These are phyloP conservation scores for Thecaphora frezii DNA, from an alignment of 1,284 basidiomycete species.

Conservation along the genomic window DNA sequence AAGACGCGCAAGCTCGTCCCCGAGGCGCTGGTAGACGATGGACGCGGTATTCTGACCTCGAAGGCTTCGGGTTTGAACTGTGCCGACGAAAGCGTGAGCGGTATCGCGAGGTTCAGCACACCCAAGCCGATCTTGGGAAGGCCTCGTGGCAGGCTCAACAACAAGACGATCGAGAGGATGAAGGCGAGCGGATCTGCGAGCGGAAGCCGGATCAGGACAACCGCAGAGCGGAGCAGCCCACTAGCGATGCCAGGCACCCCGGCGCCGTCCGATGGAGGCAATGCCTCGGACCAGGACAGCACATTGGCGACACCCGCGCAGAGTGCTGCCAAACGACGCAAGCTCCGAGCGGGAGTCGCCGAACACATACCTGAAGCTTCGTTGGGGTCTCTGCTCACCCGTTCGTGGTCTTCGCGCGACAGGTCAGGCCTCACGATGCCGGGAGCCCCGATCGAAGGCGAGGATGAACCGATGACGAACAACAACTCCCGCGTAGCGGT, in stretches of 20 bases:
- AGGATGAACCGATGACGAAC: too few relatives aligned
- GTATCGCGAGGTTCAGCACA: too few relatives aligned
- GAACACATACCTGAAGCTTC: too few relatives aligned
- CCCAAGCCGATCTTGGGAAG: not conserved
- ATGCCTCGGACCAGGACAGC: not conserved
- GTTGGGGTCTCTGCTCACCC: too few relatives aligned
- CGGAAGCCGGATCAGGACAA: not conserved
- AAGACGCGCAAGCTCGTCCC: not conserved
- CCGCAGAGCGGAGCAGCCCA: not conserved
- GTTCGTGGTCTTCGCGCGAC: too few relatives aligned
- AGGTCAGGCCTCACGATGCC: too few relatives aligned
- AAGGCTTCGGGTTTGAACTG: too few relatives aligned
- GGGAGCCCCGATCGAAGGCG: too few relatives aligned
- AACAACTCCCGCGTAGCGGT: too few relatives aligned
- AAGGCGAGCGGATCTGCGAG: too few relatives aligned
- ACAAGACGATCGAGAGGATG: not conserved
- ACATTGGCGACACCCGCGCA: not conserved
- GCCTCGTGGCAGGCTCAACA: not conserved
- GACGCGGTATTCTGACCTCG: too few relatives aligned
- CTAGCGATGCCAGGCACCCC: not conserved
- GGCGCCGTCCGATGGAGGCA: not conserved
- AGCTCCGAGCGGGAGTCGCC: not conserved
- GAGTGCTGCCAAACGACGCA: not conserved
- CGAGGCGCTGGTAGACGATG: not conserved
- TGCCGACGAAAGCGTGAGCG: not conserved